Conservation (phyloP, 331 rosid genomes). For the Malus hybrid region DNA sequence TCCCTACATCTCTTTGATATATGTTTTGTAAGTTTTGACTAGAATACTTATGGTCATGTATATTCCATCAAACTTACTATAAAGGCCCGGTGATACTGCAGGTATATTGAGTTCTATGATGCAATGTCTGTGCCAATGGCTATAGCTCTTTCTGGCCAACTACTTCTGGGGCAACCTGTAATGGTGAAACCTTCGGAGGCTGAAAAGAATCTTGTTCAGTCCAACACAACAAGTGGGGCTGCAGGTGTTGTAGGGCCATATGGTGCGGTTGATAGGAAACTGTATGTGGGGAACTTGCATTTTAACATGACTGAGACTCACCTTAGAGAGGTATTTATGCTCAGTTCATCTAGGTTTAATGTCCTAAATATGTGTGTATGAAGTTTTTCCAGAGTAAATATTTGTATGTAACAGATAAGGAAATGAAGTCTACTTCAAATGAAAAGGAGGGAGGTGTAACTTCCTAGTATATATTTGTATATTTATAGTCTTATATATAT, state of each 20-base stretch:
- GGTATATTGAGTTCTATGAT: constrained; percentile 97
- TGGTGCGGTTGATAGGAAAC: constrained; percentile 92
- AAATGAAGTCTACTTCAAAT: too few species aligned
- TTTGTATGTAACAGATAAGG: too few species aligned
- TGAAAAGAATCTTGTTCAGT: constrained; percentile 95
- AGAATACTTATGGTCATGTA: constrained; percentile 10
- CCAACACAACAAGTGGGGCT: constrained; percentile 60
- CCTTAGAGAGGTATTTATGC: constrained; percentile 71
- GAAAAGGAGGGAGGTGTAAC: too few species aligned
- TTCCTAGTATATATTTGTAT: too few species aligned
- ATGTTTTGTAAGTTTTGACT: constrained; percentile 67
- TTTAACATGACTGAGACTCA: constrained; percentile 96
- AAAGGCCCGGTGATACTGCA: constrained; percentile 44
- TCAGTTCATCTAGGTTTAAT: not conserved
- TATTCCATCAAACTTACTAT: constrained; percentile 39
- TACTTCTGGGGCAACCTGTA: constrained; percentile 93
- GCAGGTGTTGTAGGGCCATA: constrained; percentile 72
- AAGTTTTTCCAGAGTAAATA: too few species aligned
- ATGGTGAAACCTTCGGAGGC: constrained; percentile 99
- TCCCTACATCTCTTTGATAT: constrained; percentile 62
- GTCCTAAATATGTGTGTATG: not conserved
- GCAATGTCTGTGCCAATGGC: constrained; percentile 99
- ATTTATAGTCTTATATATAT: too few species aligned
- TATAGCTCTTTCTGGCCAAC: constrained; percentile 91
- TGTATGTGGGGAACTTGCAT: constrained; percentile 95